phyloP scores from a whole-genome alignment of 129 eudicot genomes.

The Logfia minima region DNA sequence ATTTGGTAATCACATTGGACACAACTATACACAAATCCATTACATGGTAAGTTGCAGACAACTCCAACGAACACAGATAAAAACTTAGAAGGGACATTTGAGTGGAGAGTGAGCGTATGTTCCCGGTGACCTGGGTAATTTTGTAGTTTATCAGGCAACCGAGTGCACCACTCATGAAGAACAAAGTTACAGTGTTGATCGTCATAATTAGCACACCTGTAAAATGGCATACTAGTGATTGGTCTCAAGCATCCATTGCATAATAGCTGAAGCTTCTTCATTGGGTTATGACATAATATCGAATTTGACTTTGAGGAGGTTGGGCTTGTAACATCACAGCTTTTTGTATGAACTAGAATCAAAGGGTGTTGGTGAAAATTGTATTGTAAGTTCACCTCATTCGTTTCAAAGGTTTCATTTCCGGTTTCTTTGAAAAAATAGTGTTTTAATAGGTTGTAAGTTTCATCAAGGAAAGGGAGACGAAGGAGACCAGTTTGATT shows the following conservation, averaged over 20 bases:
- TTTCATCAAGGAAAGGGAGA: neutral
- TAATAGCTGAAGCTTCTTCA: neutral
- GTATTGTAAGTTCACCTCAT: neutral
- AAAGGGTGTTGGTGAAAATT: neutral
- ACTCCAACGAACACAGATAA: neutral
- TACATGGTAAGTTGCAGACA: neutral
- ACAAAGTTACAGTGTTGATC: constrained; percentile 1
- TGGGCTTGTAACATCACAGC: neutral
- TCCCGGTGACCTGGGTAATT: neutral
- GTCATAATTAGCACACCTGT: neutral
- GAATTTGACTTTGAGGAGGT: neutral
- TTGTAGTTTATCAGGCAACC: neutral
- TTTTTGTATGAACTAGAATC: neutral
- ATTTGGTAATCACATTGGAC: neutral
- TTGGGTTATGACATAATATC: neutral
- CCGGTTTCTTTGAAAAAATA: neutral
- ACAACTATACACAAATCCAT: constrained; percentile 2
- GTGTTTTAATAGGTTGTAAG: neutral
- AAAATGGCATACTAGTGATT: neutral
- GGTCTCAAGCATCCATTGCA: constrained; percentile 1
- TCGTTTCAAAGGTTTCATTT: neutral
- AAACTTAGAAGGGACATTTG: neutral
- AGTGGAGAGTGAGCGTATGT: neutral
- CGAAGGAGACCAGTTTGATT: neutral
- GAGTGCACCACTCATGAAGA: neutral